These are phyloP conservation scores for Entomophthora muscae DNA, from an alignment of 371 early-diverging fungal species.

Conservation along the genomic window DNA sequence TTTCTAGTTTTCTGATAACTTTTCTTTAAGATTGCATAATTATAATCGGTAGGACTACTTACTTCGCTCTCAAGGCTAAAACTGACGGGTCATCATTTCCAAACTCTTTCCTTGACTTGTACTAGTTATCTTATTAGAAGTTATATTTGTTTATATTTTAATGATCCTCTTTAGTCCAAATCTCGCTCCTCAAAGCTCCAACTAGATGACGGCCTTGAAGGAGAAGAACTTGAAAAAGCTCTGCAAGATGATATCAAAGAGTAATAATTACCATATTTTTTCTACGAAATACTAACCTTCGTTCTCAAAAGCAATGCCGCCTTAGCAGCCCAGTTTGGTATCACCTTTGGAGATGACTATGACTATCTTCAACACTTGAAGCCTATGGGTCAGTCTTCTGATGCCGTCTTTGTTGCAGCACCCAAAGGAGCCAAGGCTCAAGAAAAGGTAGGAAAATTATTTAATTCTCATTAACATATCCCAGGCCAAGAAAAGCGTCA, in stretches of 20 bases:
- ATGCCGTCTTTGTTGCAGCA: constrained; percentile 63
- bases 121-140: too few relatives aligned
- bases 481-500: constrained; percentile 8
- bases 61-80: too few relatives aligned
- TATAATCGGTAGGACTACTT: too few relatives aligned
- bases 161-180: neutral
- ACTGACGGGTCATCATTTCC: too few relatives aligned
- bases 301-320: constrained; percentile 39
- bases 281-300: neutral
- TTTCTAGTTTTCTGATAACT: too few relatives aligned
- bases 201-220: neutral
- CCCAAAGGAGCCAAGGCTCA: constrained; percentile 23
- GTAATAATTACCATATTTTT: constrained; percentile 10
- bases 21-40: too few relatives aligned
- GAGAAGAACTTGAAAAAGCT: constrained; percentile 11
- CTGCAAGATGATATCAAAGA: constrained; percentile 28
- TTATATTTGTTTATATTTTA: too few relatives aligned
- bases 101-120: too few relatives aligned
- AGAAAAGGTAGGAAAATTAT: constrained; percentile 3
- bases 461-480: neutral
- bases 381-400: constrained; percentile 54
- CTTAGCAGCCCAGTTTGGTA: constrained; percentile 65
- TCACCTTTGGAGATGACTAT: constrained; percentile 72
- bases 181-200: neutral
- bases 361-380: constrained; percentile 87